Conservation (phyloP, 2,329 filamentous ascomycete species). For the Penicillium sp. region DNA sequence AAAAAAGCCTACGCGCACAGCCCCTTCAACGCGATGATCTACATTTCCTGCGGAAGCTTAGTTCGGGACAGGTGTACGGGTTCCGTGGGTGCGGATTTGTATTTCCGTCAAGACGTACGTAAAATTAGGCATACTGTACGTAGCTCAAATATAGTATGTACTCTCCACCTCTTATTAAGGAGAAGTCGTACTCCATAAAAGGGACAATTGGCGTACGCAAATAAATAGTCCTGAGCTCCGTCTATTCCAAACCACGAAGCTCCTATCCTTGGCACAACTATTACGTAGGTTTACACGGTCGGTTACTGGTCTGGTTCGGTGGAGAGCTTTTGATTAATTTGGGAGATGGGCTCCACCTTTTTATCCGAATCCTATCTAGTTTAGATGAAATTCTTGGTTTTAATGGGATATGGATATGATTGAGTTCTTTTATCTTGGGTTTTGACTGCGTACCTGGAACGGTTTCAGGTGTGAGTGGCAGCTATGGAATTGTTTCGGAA, state of each 20-base stretch:
- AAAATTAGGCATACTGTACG: no score
- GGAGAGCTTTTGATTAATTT: not conserved
- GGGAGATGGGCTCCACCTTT: not conserved
- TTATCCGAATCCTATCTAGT: not conserved
- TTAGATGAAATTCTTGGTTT: not conserved
- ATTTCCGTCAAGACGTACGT: not conserved
- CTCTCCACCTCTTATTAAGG: not conserved
- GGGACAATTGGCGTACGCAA: not conserved
- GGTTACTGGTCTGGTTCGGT: not conserved
- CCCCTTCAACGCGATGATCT: conserved; percentile 8
- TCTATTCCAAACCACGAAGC: not conserved
- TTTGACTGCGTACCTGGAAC: not conserved
- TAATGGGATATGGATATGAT: not conserved
- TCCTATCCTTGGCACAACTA: not conserved
- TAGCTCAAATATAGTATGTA: no score
- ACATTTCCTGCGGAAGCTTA: conserved; percentile 4
- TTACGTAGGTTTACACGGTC: not conserved
- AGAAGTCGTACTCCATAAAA: not conserved
- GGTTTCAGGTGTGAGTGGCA: not conserved
- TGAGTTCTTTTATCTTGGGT: not conserved
- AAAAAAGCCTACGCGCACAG: conserved; percentile 9
- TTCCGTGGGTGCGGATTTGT: not conserved
- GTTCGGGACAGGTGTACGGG: not conserved
- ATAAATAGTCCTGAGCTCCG: not conserved
- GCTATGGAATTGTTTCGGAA: not conserved